phyloP scores from a whole-genome alignment of 108 stramenopile genomes.

The Stephanodiscus triporus region DNA sequence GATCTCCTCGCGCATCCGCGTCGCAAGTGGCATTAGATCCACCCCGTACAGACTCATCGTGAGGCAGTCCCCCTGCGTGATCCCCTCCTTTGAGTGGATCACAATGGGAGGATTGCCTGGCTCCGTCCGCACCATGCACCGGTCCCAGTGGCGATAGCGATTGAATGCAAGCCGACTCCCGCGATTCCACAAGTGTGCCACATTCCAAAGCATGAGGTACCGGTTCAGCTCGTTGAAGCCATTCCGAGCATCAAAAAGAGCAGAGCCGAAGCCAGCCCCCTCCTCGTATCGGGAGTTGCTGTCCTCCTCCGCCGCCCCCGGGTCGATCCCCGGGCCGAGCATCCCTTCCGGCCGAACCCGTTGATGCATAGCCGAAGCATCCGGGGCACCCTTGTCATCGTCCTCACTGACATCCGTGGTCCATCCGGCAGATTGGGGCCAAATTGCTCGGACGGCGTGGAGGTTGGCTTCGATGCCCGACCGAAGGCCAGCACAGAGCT shows the following conservation, averaged over 20 bases:
- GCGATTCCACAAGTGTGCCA: slow-evolving; percentile 7
- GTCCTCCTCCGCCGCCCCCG: neutral
- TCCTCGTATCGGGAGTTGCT: neutral
- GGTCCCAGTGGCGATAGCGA: slow-evolving; percentile 7
- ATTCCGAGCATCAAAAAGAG: slow-evolving; percentile 15
- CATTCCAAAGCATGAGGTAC: slow-evolving; percentile 2
- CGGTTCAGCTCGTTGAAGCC: slow-evolving; percentile 19
- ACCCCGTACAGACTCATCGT: slow-evolving; percentile 43
- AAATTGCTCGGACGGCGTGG: slow-evolving; percentile 1
- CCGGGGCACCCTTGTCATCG: neutral
- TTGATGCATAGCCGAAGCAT: neutral
- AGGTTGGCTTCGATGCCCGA: neutral
- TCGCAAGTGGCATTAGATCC: slow-evolving; percentile 21
- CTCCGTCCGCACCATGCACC: neutral
- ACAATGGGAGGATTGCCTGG: neutral
- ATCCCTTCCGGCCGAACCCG: no score
- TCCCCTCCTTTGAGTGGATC: slow-evolving; percentile 11
- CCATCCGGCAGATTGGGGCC: slow-evolving; percentile 3
- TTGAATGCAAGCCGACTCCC: slow-evolving; percentile 16
- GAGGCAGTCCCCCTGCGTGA: slow-evolving; percentile 39
- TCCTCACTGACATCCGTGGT: neutral
- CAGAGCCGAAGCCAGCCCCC: neutral
- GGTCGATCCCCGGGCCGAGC: neutral
- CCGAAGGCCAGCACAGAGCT: neutral
- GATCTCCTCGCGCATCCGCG: neutral